These are phyloP conservation scores for Pichia sp. DNA, from an alignment of 1,139 yeast species.

Conservation along the genomic window DNA sequence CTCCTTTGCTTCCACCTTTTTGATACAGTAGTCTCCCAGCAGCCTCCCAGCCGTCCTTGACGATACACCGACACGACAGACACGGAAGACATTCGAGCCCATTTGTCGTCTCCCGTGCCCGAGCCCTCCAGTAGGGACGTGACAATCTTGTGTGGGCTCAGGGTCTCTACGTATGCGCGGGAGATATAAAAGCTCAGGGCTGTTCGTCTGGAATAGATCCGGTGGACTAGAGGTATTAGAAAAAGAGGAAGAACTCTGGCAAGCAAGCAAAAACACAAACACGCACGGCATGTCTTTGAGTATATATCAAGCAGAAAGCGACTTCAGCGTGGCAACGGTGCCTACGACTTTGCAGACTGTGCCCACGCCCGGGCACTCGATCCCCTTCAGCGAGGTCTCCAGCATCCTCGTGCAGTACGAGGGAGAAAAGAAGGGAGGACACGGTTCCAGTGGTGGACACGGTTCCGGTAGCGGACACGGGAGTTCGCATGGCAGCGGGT, in stretches of 20 bases:
- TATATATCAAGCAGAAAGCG: neutral
- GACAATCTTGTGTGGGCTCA: neutral
- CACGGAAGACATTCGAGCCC: neutral
- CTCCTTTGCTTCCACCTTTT: no score
- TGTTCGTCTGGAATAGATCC: neutral
- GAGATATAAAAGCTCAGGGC: neutral
- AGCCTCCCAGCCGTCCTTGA: no score
- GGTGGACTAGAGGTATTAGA: neutral
- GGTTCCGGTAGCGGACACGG: constrained; percentile 1
- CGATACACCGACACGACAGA: neutral
- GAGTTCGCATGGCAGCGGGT: neutral
- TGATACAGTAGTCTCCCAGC: no score
- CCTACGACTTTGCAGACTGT: neutral
- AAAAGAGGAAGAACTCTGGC: neutral
- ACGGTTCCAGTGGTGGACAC: neutral
- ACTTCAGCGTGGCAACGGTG: neutral
- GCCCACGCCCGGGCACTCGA: neutral
- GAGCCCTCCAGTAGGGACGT: neutral
- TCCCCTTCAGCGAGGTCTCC: neutral
- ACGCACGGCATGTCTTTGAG: neutral
- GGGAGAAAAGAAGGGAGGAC: neutral
- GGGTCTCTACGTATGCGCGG: neutral
- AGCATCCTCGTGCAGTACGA: neutral
- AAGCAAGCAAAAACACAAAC: neutral
- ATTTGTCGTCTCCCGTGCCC: neutral